phyloP scores from a whole-genome alignment of 129 eudicot species.

The Rutidosis leptorrhynchoides region DNA sequence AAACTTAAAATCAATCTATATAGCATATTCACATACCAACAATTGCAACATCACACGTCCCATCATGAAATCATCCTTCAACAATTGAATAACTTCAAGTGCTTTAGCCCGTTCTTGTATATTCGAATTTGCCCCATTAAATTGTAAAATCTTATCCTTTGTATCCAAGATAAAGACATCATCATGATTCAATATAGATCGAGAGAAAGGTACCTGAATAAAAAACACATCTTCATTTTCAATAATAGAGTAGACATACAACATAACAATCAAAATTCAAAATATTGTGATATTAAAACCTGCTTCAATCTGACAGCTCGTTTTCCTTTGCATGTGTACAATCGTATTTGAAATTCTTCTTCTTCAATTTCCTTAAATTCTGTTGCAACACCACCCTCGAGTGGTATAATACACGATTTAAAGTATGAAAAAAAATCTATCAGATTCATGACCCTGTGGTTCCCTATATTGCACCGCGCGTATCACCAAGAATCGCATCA shows the following conservation, averaged over 20 bases:
- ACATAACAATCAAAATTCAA: background rate
- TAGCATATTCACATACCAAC: conserved; percentile 56
- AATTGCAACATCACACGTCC: conserved; percentile 80
- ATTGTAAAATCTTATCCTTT: too few species aligned
- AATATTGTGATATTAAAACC: conserved; percentile 36
- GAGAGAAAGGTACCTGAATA: conserved; percentile 73
- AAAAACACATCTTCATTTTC: background rate
- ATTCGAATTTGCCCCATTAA: too few species aligned
- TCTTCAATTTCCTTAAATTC: conserved; percentile 85
- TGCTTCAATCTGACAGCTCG: conserved; percentile 87
- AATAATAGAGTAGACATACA: background rate
- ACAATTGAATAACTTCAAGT: too few species aligned
- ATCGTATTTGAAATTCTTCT: conserved; percentile 86
- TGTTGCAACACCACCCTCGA: conserved; percentile 95
- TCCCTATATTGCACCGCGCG: too few species aligned
- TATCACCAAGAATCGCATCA: too few species aligned
- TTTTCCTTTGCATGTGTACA: conserved; percentile 88
- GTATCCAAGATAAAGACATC: too few species aligned
- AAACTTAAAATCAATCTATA: background rate
- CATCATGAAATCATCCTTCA: conserved; percentile 82
- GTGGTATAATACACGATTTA: conserved; percentile 90
- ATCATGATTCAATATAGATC: conserved; percentile 79
- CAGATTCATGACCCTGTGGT: too few species aligned
- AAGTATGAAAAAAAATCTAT: conserved; percentile 86
- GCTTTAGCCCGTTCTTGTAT: too few species aligned